Conservation (phyloP, 2,329 filamentous ascomycete genomes). For the Thielaviopsis musarum region DNA sequence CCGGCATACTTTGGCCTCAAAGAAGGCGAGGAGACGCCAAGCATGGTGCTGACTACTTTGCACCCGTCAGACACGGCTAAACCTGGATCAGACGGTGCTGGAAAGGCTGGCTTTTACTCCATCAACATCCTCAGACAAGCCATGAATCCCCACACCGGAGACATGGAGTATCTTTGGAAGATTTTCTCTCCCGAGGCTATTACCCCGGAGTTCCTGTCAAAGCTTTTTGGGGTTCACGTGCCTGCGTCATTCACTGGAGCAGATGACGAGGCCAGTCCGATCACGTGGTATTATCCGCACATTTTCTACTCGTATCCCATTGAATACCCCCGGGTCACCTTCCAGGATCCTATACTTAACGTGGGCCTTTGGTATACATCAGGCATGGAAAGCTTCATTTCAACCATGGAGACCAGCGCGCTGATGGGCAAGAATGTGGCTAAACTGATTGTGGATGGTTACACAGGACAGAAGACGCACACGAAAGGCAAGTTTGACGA, state of each 20-base stretch:
- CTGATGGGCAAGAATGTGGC: slow-evolving; percentile 82
- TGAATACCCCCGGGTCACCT: slow-evolving; percentile 67
- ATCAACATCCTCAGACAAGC: slow-evolving; percentile 56
- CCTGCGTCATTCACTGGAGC: slow-evolving; percentile 23
- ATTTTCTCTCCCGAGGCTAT: slow-evolving; percentile 43
- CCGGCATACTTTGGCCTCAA: slow-evolving; percentile 55
- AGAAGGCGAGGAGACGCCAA: slow-evolving; percentile 42
- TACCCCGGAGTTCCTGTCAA: slow-evolving; percentile 34
- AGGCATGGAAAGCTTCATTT: slow-evolving; percentile 84
- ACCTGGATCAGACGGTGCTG: slow-evolving; percentile 41
- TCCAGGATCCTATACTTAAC: slow-evolving; percentile 61
- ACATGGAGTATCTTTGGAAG: slow-evolving; percentile 45
- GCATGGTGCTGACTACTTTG: slow-evolving; percentile 69
- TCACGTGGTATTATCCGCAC: slow-evolving; percentile 65
- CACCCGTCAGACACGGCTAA: slow-evolving; percentile 36
- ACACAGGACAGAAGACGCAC: not conserved
- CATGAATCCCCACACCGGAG: slow-evolving; percentile 39
- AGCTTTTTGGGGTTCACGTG: slow-evolving; percentile 32
- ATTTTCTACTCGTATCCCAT: slow-evolving; percentile 76
- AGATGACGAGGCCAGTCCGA: slow-evolving; percentile 24
- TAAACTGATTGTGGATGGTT: slow-evolving; percentile 46
- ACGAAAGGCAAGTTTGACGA: not conserved
- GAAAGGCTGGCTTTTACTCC: slow-evolving; percentile 67
- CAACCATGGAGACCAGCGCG: slow-evolving; percentile 92
- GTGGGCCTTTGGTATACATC: slow-evolving; percentile 53